A percentile compares a stretch with the other conserved stretches of the same genome.
Conservation (phyloP, 2,329 filamentous ascomycete species). For the Claviceps sp. region DNA sequence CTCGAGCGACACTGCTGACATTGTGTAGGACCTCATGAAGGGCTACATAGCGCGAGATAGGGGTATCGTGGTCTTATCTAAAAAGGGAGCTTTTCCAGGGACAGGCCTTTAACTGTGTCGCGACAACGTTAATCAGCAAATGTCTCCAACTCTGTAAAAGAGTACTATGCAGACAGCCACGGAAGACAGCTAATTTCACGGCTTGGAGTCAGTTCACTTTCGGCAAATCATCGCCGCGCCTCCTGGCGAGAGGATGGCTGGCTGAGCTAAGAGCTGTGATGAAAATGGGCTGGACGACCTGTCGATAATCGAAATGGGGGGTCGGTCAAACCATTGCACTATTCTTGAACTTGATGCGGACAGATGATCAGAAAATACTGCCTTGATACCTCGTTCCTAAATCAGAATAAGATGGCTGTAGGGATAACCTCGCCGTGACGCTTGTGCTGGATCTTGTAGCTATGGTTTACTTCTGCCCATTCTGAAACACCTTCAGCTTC, state of each 20-base stretch:
- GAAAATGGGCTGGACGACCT: neutral
- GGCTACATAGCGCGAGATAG: slow-evolving; percentile 91
- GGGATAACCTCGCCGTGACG: neutral
- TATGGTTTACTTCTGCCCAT: neutral
- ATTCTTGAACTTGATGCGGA: neutral
- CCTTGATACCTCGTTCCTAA: neutral
- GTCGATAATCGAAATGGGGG: neutral
- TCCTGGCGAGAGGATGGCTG: neutral
- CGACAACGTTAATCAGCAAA: neutral
- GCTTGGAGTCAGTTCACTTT: neutral
- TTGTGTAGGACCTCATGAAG: slow-evolving; percentile 73
- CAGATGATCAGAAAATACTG: neutral
- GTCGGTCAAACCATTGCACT: neutral
- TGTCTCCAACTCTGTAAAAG: neutral
- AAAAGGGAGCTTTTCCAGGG: slow-evolving; percentile 84
- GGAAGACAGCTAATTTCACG: neutral
- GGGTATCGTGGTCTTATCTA: slow-evolving; percentile 83
- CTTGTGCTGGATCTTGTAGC: neutral
- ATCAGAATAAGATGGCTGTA: too few relatives aligned
- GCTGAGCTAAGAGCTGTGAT: neutral
- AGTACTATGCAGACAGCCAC: too few relatives aligned
- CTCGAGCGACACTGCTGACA: slow-evolving; percentile 12
- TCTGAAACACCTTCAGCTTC: neutral
- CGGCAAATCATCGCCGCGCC: too few relatives aligned
- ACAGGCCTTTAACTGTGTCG: slow-evolving; percentile 49